These are phyloP conservation scores for Yamadazyma blattariae DNA, from an alignment of 1,139 yeast genomes.

Conservation along the genomic window DNA sequence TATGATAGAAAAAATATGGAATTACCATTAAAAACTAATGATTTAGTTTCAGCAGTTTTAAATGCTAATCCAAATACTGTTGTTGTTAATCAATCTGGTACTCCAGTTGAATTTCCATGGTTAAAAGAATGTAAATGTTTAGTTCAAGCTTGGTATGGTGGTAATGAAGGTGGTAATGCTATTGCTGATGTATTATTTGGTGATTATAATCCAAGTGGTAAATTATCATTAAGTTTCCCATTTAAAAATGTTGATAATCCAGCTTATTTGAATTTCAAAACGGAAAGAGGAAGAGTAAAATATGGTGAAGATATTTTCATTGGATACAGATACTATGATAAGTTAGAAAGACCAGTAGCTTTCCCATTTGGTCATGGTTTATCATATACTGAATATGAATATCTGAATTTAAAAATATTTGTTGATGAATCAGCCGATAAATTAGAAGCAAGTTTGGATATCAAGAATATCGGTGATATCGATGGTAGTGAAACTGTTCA, in stretches of 20 bases:
- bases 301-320: slow-evolving; percentile 56
- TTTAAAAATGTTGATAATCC: slow-evolving; percentile 37
- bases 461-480: slow-evolving; percentile 36
- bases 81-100: slow-evolving; percentile 58
- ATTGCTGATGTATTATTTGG: slow-evolving; percentile 22
- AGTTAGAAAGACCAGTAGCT: slow-evolving; percentile 38
- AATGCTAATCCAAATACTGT: slow-evolving; percentile 48
- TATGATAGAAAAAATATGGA: slow-evolving; percentile 26
- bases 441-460: slow-evolving; percentile 23
- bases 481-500: slow-evolving; percentile 46
- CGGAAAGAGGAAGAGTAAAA: slow-evolving; percentile 45
- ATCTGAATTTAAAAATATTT: slow-evolving; percentile 12
- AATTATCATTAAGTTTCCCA: slow-evolving; percentile 41
- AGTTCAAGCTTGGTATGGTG: slow-evolving; percentile 47
- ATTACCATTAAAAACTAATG: slow-evolving; percentile 47
- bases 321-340: slow-evolving; percentile 59
- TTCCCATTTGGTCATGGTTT: slow-evolving; percentile 62
- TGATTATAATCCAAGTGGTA: slow-evolving; percentile 24
- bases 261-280: slow-evolving; percentile 33
- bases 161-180: slow-evolving; percentile 21
- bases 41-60: slow-evolving; percentile 42
- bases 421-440: slow-evolving; percentile 9
- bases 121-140: slow-evolving; percentile 39
- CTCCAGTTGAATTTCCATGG: slow-evolving; percentile 62
- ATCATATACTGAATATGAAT: slow-evolving; percentile 49